phyloP scores from a whole-genome alignment of 192 early-diverging fungal genomes.

The Coemansia sp. region DNA sequence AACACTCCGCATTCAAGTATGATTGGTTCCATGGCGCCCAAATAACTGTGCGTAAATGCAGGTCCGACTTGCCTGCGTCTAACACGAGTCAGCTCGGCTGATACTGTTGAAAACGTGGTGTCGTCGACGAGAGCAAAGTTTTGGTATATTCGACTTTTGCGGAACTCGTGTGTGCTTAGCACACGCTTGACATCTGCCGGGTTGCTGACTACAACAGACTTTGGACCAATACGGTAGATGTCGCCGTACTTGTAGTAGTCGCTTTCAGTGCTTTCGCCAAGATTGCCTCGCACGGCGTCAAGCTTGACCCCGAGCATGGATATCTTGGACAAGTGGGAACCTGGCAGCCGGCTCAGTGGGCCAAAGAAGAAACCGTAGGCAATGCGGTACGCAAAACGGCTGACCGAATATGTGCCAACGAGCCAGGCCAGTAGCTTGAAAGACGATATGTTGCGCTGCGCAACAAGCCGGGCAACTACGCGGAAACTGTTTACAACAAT shows the following conservation, averaged over 20 bases:
- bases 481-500: constrained; percentile 2
- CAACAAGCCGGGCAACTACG: neutral
- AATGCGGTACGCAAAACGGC: constrained; percentile 8
- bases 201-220: constrained; percentile 27
- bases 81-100: constrained; percentile 18
- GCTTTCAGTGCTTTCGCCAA: constrained; percentile 13
- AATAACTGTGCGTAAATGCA: constrained; percentile 24
- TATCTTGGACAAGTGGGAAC: constrained; percentile 17
- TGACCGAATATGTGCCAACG: neutral
- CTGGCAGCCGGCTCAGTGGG: constrained; percentile 29
- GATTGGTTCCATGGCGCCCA: constrained; percentile 30
- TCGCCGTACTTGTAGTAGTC: constrained; percentile 40
- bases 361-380: constrained; percentile 29
- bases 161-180: constrained; percentile 21
- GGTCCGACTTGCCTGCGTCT: constrained; percentile 30
- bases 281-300: constrained; percentile 6
- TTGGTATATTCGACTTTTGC: constrained; percentile 31
- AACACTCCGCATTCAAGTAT: constrained; percentile 30
- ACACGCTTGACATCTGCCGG: constrained; percentile 23
- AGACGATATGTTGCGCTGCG: neutral
- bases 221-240: constrained; percentile 29
- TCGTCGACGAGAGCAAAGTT: constrained; percentile 14
- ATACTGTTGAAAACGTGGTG: constrained; percentile 26
- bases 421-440: constrained; percentile 5
- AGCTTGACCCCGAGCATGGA: constrained; percentile 8